Evolutionary conservation across 306 rosid genomes (phyloP), one percentile per base, ranked within the genome.

Genomic region (Benincasa hispida): DNA sequence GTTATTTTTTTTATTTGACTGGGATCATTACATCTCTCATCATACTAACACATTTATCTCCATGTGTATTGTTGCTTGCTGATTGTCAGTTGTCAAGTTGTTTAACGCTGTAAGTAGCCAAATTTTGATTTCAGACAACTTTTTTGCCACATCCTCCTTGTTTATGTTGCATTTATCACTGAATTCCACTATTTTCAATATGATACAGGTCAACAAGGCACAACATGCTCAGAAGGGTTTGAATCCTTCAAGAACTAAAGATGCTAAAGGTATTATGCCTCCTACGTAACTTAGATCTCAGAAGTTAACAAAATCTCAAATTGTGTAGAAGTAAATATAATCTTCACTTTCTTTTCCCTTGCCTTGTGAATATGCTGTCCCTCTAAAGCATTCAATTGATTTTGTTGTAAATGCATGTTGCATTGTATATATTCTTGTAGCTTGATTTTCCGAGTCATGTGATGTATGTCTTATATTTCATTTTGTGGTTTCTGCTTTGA

Each of bases 171-270:
- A 32, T 34, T 68, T 41, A 55, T 53, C 60, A 37, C 21, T 48
- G 53, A 62, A 51, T 37, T 67, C 73, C 10, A 78, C 18, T 41
- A 75, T 25, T 82, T 32, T 41, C 58, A 47, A 68, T 56, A 41
- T 83, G 78, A 68, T n/a, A n/a, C 85, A 94, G 99, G 97, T 94
- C 84, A 94, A 88, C 85, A 94, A 90, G 87, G 98, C 99, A 79
- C 97, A 92, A 75, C 70, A 81, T 87, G 93, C 95, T 76, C 95
- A 89, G 81, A 92, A 84, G 84, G 95, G 96, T 51, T 79, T 92
- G 82, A 78, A 94, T 82, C 84, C 97, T 75, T 83, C 84, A 56
- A 94, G 91, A 81, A 84, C 57, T 79, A 94, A 83, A 79, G 96
- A 94, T 85, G 93, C 93, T 70, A 92, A 92, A 81, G 97, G 99